Evolutionary conservation across 768 basidiomycete species (phyloP).

Genomic region (Suillus hirtellus): DNA sequence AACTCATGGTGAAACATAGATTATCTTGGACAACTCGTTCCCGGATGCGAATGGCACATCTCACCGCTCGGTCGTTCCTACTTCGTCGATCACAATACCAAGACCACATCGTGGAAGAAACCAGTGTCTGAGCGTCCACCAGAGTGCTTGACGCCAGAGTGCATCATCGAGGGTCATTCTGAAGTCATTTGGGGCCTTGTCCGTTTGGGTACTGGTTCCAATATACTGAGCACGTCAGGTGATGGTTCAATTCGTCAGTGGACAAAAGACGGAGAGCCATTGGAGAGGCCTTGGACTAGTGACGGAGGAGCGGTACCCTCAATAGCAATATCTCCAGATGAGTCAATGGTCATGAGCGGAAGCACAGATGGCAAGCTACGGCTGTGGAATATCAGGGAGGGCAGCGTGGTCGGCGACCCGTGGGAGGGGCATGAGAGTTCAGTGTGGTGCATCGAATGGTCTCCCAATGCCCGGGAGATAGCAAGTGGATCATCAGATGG

Average conservation of each 20-base stretch:
- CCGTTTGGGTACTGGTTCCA: background rate
- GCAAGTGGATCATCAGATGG: too few species aligned
- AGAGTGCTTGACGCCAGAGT: background rate
- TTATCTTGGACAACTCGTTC: too few species aligned
- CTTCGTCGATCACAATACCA: background rate
- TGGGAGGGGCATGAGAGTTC: too few species aligned
- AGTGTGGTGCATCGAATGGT: too few species aligned
- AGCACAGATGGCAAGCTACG: too few species aligned
- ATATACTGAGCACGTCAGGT: background rate
- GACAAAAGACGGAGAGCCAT: background rate
- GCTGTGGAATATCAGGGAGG: too few species aligned
- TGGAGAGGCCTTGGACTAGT: background rate
- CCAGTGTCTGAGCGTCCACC: background rate
- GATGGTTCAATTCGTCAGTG: conserved; percentile 5
- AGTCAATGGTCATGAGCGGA: background rate
- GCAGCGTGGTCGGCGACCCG: too few species aligned
- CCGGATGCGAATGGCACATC: background rate
- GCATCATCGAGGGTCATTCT: background rate
- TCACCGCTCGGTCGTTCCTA: background rate
- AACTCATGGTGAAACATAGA: too few species aligned
- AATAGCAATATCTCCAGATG: background rate
- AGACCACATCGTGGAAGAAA: background rate
- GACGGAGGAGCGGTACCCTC: background rate
- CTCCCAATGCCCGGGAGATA: too few species aligned
- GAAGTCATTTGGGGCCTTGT: background rate